Evolutionary conservation across 2,329 filamentous ascomycete genomes (phyloP), one percentile per base, ranked within the genome.

Genomic region (Hymenoscyphus fraxineus): DNA sequence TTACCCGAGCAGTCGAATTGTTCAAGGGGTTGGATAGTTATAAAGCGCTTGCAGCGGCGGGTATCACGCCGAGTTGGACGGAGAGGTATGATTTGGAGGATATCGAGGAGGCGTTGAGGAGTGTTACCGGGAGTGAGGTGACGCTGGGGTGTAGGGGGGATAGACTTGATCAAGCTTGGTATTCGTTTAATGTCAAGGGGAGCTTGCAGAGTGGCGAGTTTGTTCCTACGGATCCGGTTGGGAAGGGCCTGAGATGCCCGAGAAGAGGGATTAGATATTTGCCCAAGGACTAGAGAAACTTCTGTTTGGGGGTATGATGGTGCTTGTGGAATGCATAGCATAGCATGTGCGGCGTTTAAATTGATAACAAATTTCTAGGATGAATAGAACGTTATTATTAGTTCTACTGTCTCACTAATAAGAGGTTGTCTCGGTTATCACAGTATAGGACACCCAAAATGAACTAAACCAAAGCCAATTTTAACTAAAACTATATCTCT

Each of bases 1-100:
- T 91, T 77, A 79, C 86, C 71, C 83, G 81, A 60, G 81, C 87
- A 1, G 86, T 90, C 1, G 79, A 81, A 12, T 73, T 91, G 1
- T 92, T 89, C 80, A 84, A 88, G 75, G 82, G 81, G 74, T 82
- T 92, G 19, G 76, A 81, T 1, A 81, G 80, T 9, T 64, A 64
- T 41, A 61, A 62, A 32, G 88, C 62, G 60, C 75, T 70, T 77
- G 80, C 69, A 67, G 73, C 40, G 70, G 77, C 86, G 0, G 88
- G 86, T 10, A 87, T 88, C 66, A 72, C 79, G 2, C 85, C 85
- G 6, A 78, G 76, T 16, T 68, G 73, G 54, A 73, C 40, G 6
- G 59, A 61, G 31, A 79, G 74, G 2, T 82, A 82, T 68, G 75
- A 77, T 6, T 73, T 79, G 15, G 73, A 66, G 27, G 75, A 80